Evolutionary conservation across 257 asterid species (phyloP).

Genomic region (Rubia yunnanensis): DNA sequence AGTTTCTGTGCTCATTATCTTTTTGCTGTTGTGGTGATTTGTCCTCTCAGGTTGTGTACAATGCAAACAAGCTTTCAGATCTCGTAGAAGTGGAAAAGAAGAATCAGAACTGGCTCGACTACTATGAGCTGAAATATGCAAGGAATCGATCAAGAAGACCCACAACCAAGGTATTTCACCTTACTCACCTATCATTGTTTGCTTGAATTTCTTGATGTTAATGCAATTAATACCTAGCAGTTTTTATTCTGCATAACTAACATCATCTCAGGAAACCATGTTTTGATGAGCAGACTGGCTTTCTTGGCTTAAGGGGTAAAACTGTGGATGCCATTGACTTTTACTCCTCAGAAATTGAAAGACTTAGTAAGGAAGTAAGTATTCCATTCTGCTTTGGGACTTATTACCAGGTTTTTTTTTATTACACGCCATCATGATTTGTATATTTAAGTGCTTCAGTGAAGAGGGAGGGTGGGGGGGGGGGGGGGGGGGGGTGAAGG

Average conservation of each 20-base stretch:
- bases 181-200: neutral
- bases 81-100: constrained; percentile 61
- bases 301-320: constrained; percentile 72
- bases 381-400: constrained; percentile 1
- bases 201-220: neutral
- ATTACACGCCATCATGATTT: neutral
- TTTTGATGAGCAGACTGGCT: constrained; percentile 62
- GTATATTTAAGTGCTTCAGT: neutral
- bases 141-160: constrained; percentile 62
- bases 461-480: too few relatives aligned
- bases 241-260: constrained; percentile 15
- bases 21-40: neutral
- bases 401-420: neutral
- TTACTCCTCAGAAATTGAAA: constrained; percentile 65
- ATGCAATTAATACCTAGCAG: neutral
- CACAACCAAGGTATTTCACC: constrained; percentile 41
- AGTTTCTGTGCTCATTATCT: neutral
- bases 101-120: constrained; percentile 84
- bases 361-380: constrained; percentile 68
- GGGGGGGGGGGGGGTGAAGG: too few relatives aligned
- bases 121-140: constrained; percentile 62
- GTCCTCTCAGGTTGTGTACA: constrained; percentile 61
- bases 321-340: constrained; percentile 74
- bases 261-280: constrained; percentile 16
- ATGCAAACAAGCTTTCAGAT: constrained; percentile 75